phyloP scores from a whole-genome alignment of 1,284 basidiomycete genomes.

The Heterobasidion irregulare region DNA sequence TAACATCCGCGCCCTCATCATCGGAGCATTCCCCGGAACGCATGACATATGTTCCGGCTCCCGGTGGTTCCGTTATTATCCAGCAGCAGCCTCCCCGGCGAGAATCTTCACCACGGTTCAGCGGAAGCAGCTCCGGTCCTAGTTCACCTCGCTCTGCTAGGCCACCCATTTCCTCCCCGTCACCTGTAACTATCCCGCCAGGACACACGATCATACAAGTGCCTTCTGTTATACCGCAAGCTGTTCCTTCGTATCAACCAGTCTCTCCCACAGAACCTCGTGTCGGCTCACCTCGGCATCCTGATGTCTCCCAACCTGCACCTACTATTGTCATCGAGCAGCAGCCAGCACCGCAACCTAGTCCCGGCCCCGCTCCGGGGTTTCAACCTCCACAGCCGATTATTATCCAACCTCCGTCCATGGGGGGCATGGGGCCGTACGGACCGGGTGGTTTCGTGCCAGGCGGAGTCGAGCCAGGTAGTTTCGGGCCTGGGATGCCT shows the following conservation, averaged over 20 bases:
- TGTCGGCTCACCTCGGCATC: conserved; percentile 3
- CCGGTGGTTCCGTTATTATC: neutral
- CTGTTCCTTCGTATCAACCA: neutral
- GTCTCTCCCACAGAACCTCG: neutral
- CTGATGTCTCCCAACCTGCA: conserved; percentile 1
- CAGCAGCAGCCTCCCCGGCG: neutral
- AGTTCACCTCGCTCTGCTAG: neutral
- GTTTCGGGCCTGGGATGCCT: neutral
- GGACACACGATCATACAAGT: conserved; percentile 7
- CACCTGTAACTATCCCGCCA: conserved; percentile 6
- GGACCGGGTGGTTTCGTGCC: no score
- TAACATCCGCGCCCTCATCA: neutral
- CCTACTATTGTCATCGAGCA: neutral
- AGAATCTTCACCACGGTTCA: neutral
- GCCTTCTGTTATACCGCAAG: conserved; percentile 1
- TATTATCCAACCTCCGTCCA: conserved; percentile 13
- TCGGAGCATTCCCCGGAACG: neutral
- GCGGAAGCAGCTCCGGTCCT: neutral
- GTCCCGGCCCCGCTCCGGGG: neutral
- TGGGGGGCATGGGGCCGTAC: neutral
- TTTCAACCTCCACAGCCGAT: conserved; percentile 6
- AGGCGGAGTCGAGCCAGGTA: neutral
- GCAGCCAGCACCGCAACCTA: neutral
- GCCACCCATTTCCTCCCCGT: neutral
- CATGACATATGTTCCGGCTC: neutral